Base-by-base conservation (phyloP, 176 grass and related monocot genomes). In the Oryza glaberrima region DNA sequence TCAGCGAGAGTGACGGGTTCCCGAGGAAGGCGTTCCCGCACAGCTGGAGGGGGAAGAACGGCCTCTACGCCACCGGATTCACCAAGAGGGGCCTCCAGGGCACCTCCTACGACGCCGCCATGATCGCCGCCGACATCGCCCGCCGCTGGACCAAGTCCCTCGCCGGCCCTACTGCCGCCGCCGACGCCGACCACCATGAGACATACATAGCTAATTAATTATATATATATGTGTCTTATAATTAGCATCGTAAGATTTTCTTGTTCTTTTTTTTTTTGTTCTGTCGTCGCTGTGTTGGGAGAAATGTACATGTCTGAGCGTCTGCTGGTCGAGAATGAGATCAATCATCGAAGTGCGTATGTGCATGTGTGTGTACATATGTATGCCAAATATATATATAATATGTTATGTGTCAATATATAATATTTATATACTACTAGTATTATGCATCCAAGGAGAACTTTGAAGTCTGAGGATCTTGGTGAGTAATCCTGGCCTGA, bases 1-100 rank as follows among this genome's bases (percentile, higher is more conserved):
- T 97, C 78, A 91, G 84, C 60, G 35, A 88, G 12, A 83, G 51
- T 14, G 87, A 97, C 72, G 94, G 94, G 34, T 84, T 88, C 48
- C 94, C 94, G 6, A 94, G 43, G 52, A 90, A 79, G 70, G 64
- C 69, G 68, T 97, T 94, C 68, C 92, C 89, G 11, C 82, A 97
- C 43, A 90, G 87, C 74, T 97, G 94, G 94, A 94, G 86, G 70
- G 94, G 94, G 1, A 79, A 88, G 80, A 94, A 94, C 22, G 87
- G 89, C 10, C 85, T 97, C 34, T 94, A 97, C 5, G 92, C 94
- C 23, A 84, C 88, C 6, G 94, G 94, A 2, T 97, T 97, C 69
- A 88, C 92, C 32, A 86, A 46, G 77, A 82, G 83, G 76, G 94
- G 92, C 64, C 84, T 97, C 65, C 80, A 90, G 82, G 94, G 94